phyloP scores from a whole-genome alignment of 768 basidiomycete genomes.

The Collybia sordida region DNA sequence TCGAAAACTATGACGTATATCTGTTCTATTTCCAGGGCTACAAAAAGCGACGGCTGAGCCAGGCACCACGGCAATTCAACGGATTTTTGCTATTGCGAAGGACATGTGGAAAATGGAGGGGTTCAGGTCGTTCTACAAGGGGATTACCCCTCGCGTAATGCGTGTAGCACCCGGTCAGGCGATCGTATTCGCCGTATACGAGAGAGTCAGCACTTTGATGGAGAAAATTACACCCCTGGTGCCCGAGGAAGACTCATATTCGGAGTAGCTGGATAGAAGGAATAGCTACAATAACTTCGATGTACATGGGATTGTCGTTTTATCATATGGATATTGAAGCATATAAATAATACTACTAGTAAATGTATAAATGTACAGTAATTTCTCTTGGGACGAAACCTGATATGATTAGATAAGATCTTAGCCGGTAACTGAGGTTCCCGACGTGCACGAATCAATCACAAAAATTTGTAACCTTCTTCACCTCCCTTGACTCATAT shows the following conservation, averaged over 20 bases:
- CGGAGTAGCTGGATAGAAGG: constrained; percentile 50
- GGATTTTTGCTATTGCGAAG: constrained; percentile 76
- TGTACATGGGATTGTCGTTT: too few species aligned
- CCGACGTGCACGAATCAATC: too few species aligned
- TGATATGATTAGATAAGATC: too few species aligned
- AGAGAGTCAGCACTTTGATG: constrained; percentile 75
- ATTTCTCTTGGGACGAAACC: too few species aligned
- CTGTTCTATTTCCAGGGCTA: constrained; percentile 49
- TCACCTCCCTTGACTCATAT: too few species aligned
- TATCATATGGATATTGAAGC: too few species aligned
- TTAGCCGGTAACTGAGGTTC: too few species aligned
- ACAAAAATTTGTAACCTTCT: too few species aligned
- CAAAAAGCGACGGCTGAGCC: constrained; percentile 79
- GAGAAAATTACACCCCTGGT: constrained; percentile 59
- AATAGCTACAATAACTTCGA: not conserved
- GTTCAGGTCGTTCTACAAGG: constrained; percentile 91
- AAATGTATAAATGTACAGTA: too few species aligned
- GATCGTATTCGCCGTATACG: constrained; percentile 97
- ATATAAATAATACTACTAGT: too few species aligned
- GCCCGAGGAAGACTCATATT: constrained; percentile 61
- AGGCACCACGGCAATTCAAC: constrained; percentile 75
- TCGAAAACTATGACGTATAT: not conserved
- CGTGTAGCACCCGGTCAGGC: constrained; percentile 97
- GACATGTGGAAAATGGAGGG: constrained; percentile 97
- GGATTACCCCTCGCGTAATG: constrained; percentile 94